Conservation (phyloP, 805 yeast species). For the Lipomyces sp. region DNA sequence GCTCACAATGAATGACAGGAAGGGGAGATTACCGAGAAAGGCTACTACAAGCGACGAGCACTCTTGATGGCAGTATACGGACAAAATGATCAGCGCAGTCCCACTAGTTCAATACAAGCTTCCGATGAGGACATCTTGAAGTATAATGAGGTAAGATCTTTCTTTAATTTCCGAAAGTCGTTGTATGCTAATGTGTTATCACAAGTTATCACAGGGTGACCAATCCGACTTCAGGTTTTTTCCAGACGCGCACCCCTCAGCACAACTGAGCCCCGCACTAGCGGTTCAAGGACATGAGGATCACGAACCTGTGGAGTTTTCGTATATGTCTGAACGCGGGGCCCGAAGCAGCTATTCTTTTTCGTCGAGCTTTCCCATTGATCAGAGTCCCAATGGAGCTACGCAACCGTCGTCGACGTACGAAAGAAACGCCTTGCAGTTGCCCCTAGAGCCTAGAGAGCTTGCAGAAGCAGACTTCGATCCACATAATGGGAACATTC, state of each 20-base stretch:
- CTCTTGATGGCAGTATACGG: constrained; percentile 22
- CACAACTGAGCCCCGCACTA: neutral
- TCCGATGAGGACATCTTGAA: constrained; percentile 9
- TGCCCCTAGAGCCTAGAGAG: constrained; percentile 68
- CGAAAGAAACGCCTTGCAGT: constrained; percentile 49
- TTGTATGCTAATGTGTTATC: neutral
- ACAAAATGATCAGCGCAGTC: neutral
- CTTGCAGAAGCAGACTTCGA: constrained; percentile 48
- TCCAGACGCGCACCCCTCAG: neutral
- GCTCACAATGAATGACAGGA: constrained; percentile 46
- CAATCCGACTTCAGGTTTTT: neutral
- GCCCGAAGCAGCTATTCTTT: constrained; percentile 7
- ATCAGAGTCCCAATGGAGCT: constrained; percentile 8
- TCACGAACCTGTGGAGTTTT: neutral
- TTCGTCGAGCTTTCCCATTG: neutral
- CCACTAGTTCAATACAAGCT: neutral
- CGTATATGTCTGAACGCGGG: constrained; percentile 1
- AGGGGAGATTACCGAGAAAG: constrained; percentile 75
- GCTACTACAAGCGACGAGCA: constrained; percentile 65
- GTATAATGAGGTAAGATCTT: neutral
- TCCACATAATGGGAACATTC: constrained; percentile 43
- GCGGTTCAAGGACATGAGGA: neutral
- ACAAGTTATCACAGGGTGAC: neutral
- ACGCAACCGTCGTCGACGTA: constrained; percentile 19
- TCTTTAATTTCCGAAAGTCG: neutral